These are phyloP conservation scores for Buxus sempervirens DNA, from an alignment of 164 flowering plant species.

Conservation along the genomic window DNA sequence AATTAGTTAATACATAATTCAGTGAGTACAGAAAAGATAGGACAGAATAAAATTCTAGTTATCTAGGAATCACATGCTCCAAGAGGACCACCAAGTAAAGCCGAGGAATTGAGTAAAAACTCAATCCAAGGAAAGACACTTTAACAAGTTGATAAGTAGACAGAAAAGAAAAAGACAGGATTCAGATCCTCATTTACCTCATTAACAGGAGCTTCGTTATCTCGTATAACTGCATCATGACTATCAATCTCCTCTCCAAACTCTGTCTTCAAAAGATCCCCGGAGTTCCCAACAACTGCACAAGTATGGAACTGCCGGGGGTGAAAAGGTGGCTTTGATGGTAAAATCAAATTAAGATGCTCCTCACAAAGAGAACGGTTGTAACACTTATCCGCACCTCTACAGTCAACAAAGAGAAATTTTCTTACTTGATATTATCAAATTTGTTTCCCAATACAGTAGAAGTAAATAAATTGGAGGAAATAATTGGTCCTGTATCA, in stretches of 20 bases:
- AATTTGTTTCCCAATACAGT: background rate
- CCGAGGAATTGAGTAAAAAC: too few species aligned
- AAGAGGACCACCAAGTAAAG: too few species aligned
- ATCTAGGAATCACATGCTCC: too few species aligned
- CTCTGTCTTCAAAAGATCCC: constrained; percentile 87
- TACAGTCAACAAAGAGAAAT: constrained; percentile 22
- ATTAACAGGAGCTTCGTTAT: constrained; percentile 98
- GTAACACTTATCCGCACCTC: constrained; percentile 84
- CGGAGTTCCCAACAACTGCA: constrained; percentile 99
- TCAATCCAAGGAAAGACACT: too few species aligned
- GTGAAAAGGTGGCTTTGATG: constrained; percentile 90
- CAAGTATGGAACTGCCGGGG: constrained; percentile 85
- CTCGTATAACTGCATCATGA: constrained; percentile 94
- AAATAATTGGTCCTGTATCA: constrained; percentile 17
- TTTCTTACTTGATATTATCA: constrained; percentile 4
- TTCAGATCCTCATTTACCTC: constrained; percentile 36
- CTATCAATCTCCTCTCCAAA: constrained; percentile 96
- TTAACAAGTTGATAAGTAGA: too few species aligned
- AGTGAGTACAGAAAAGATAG: too few species aligned
- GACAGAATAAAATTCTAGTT: too few species aligned
- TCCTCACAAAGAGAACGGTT: constrained; percentile 92
- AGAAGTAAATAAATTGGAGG: constrained; percentile 1
- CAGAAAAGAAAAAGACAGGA: constrained; percentile 3
- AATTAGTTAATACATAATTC: background rate
- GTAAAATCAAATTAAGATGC: constrained; percentile 77